Percentiles rank a stretch among this genome's conserved stretches.
phyloP scores from a whole-genome alignment of 2,329 filamentous ascomycete species.

The Cryphonectria parasitica region DNA sequence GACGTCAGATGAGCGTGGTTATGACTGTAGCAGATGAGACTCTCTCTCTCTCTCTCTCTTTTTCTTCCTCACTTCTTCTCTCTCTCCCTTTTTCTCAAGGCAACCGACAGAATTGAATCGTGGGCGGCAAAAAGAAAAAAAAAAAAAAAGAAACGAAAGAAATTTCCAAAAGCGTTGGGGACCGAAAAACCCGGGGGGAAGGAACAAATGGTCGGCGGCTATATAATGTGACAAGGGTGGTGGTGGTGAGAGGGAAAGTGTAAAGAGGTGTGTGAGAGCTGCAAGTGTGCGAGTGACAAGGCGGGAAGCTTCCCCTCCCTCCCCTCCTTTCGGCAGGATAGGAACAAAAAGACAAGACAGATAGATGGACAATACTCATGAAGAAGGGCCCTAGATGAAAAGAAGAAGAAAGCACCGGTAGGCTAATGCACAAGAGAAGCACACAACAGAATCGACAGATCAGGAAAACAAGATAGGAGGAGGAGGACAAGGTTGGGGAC shows the following conservation, averaged over 20 bases:
- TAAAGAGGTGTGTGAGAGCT: neutral
- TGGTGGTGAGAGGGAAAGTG: slow-evolving; percentile 7
- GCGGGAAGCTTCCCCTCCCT: neutral
- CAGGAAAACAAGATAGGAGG: neutral
- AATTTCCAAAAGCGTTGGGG: slow-evolving; percentile 9
- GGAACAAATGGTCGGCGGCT: slow-evolving; percentile 21
- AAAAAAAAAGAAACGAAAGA: neutral
- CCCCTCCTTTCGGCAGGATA: slow-evolving; percentile 10
- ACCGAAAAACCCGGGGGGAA: slow-evolving; percentile 10
- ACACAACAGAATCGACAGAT: slow-evolving; percentile 19
- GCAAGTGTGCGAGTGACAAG: neutral
- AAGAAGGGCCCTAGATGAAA: neutral
- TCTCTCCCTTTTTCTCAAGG: neutral
- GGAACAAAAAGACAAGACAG: slow-evolving; percentile 1
- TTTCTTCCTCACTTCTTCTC: neutral
- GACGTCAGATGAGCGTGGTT: slow-evolving; percentile 8
- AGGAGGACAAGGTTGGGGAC: neutral
- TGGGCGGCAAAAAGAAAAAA: neutral
- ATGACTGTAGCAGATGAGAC: neutral
- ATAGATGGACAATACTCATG: too few relatives aligned
- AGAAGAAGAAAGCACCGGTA: slow-evolving; percentile 17
- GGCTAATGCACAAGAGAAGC: slow-evolving; percentile 23
- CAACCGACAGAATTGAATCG: neutral
- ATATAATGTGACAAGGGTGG: slow-evolving; percentile 20
- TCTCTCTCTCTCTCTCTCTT: neutral